Percentiles rank a stretch among this genome's conserved stretches.
These are phyloP conservation scores for Sarocladium strictum DNA, from an alignment of 2,329 filamentous ascomycete species.

Conservation along the genomic window DNA sequence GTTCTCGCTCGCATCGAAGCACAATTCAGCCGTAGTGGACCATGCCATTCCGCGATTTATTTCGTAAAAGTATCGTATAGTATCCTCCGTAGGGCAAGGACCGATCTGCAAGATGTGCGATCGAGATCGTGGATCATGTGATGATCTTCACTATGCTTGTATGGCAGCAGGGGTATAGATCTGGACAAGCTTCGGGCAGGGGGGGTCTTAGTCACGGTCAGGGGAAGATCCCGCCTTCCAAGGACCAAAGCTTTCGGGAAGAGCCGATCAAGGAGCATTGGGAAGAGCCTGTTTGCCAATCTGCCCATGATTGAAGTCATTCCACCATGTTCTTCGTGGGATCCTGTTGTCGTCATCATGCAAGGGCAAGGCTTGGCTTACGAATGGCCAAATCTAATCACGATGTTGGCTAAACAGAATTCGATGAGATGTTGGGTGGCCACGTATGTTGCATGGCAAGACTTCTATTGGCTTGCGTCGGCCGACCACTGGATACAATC, in stretches of 20 bases:
- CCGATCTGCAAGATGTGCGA: background rate
- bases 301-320: background rate
- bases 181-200: background rate
- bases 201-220: background rate
- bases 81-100: background rate
- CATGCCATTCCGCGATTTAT: background rate
- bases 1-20: background rate
- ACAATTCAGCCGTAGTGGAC: background rate
- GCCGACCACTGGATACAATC: too few relatives aligned
- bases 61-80: background rate
- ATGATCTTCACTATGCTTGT: background rate
- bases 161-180: background rate
- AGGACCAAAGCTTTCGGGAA: background rate
- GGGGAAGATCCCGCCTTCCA: background rate
- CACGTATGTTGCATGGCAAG: background rate
- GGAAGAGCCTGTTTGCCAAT: background rate
- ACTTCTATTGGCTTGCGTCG: too few relatives aligned
- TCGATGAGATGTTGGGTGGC: too few relatives aligned
- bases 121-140: conserved; percentile 5
- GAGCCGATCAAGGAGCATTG: background rate
- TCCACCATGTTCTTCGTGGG: background rate
- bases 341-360: background rate
- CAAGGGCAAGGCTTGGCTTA: background rate
- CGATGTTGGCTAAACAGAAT: too few relatives aligned
- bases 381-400: too few relatives aligned